Evolutionary conservation across 208 protist genomes (phyloP).

Genomic region (Trypanosoma lewisi): DNA sequence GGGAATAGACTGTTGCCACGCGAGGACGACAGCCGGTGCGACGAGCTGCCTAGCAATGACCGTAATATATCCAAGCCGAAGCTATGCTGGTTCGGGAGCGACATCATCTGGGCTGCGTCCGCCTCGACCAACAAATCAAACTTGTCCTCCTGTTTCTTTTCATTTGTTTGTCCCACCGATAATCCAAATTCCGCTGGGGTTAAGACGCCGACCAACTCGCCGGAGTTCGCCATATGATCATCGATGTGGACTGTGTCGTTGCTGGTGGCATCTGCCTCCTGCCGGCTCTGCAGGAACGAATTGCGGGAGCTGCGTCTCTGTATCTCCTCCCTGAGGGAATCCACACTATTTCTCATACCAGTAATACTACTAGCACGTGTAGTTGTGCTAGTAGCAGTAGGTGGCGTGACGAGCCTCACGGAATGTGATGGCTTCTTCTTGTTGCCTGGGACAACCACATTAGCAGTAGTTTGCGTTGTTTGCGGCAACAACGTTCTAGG

Average conservation of each 20-base stretch:
- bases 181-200: no score
- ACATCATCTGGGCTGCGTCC: conserved; percentile 26
- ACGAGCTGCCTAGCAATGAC: conserved; percentile 21
- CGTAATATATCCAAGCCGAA: conserved; percentile 52
- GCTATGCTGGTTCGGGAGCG: conserved; percentile 34
- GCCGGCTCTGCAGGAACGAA: no score
- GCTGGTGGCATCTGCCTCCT: no score
- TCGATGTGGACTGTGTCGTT: no score
- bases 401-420: background rate
- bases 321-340: no score
- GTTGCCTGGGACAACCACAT: background rate
- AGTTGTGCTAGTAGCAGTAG: background rate
- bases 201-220: no score
- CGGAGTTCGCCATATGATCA: no score
- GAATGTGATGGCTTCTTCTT: background rate
- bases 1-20: background rate
- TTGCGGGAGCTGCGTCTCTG: no score
- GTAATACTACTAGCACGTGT: no score
- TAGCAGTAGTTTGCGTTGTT: no score
- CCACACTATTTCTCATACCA: no score
- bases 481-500: background rate
- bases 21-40: background rate
- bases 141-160: background rate
- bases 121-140: background rate
- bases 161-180: no score